phyloP scores from a whole-genome alignment of 192 early-diverging fungal genomes.

The Umbelopsis ramanniana region DNA sequence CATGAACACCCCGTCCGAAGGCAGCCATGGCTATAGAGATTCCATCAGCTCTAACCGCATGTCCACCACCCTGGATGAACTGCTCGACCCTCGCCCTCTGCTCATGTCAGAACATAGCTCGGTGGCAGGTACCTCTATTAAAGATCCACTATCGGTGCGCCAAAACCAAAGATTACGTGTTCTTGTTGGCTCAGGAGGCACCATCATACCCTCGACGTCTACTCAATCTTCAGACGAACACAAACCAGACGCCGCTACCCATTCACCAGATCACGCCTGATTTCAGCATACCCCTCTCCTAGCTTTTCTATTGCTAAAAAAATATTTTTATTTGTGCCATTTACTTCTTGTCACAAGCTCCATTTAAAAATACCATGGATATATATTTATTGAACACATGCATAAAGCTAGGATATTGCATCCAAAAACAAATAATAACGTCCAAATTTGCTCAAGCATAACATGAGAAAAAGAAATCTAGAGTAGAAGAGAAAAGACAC shows the following conservation, averaged over 20 bases:
- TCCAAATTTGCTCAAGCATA: not conserved
- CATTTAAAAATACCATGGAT: not conserved
- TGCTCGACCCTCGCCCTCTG: slow-evolving; percentile 5
- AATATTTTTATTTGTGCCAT: too few species aligned
- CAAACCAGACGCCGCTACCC: not conserved
- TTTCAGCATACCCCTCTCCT: not conserved
- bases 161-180: slow-evolving; percentile 12
- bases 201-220: not conserved
- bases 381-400: not conserved
- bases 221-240: not conserved
- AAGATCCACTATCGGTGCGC: not conserved
- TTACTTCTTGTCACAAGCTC: too few species aligned
- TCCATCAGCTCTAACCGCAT: slow-evolving; percentile 14
- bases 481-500: not conserved
- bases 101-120: slow-evolving; percentile 2
- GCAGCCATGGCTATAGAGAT: slow-evolving; percentile 5
- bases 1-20: not conserved
- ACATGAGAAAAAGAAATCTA: not conserved
- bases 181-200: not conserved
- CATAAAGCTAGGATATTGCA: not conserved
- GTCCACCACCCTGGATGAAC: not conserved
- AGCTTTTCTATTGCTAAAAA: too few species aligned
- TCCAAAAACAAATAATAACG: not conserved
- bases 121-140: not conserved
- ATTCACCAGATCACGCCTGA: not conserved